phyloP scores from a whole-genome alignment of 1,284 basidiomycete species.

The Puccinia hordei region DNA sequence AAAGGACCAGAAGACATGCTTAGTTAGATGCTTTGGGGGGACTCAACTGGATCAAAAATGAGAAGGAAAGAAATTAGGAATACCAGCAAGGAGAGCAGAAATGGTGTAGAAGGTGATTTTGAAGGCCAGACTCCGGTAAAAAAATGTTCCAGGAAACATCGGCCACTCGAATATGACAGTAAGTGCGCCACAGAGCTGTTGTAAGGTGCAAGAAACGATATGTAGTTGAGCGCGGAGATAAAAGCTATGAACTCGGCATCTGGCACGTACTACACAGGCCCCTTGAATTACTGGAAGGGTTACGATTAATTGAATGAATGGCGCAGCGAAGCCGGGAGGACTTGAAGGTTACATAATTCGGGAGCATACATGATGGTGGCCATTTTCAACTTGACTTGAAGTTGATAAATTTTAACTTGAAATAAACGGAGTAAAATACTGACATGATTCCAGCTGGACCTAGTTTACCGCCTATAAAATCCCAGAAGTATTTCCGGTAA shows the following conservation, averaged over 20 bases:
- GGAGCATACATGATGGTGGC: not conserved
- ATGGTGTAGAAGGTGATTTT: slow-evolving; percentile 24
- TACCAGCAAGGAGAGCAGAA: slow-evolving; percentile 12
- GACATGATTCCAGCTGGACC: slow-evolving; percentile 40
- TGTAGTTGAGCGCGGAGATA: not conserved
- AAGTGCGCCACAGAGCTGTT: slow-evolving; percentile 15
- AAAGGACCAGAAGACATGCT: not conserved
- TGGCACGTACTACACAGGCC: slow-evolving; percentile 20
- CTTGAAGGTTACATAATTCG: not conserved
- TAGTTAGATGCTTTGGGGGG: not conserved
- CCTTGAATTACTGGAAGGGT: slow-evolving; percentile 28
- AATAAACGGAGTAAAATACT: not conserved
- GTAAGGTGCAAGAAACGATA: not conserved
- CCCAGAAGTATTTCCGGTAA: slow-evolving; percentile 89
- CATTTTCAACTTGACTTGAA: not conserved
- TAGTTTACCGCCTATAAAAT: slow-evolving; percentile 61
- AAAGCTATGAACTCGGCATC: not conserved
- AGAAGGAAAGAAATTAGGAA: not conserved
- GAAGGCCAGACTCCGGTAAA: slow-evolving; percentile 36
- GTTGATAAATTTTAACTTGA: not conserved
- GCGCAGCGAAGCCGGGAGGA: not conserved
- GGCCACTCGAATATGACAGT: slow-evolving; percentile 39
- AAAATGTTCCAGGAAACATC: not conserved
- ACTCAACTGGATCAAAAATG: not conserved
- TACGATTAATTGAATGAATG: slow-evolving; percentile 32